Percentiles rank a stretch among this genome's conserved stretches.
These are phyloP conservation scores for Chlorociboria aeruginascens DNA, from an alignment of 495 filamentous ascomycete genomes.

Conservation along the genomic window DNA sequence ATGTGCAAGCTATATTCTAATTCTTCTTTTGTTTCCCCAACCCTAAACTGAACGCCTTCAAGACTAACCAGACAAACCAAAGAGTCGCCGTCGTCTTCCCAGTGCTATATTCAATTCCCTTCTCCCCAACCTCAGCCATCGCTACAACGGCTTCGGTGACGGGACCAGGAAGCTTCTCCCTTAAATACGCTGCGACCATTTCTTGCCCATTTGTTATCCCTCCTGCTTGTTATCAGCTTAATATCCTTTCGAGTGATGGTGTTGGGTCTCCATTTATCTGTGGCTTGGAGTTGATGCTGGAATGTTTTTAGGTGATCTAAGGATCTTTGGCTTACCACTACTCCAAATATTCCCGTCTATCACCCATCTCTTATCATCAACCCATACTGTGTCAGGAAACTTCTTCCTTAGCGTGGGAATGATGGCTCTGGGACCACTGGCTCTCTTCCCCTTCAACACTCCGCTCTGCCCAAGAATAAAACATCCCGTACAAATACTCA, in stretches of 20 bases:
- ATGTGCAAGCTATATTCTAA: too few relatives aligned
- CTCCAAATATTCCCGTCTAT: slow-evolving; percentile 51
- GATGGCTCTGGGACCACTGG: slow-evolving; percentile 39
- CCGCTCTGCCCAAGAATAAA: slow-evolving; percentile 37
- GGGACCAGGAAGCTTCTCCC: slow-evolving; percentile 32
- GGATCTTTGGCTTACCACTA: slow-evolving; percentile 32
- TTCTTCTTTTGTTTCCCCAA: slow-evolving; percentile 19
- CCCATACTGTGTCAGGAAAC: slow-evolving; percentile 33
- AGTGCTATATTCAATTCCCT: slow-evolving; percentile 30
- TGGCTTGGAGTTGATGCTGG: neutral
- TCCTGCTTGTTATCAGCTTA: slow-evolving; percentile 22
- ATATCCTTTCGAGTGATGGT: neutral
- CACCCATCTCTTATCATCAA: slow-evolving; percentile 35
- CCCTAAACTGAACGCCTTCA: slow-evolving; percentile 24
- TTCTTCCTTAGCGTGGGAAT: slow-evolving; percentile 29
- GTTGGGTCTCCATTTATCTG: neutral
- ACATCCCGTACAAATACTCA: slow-evolving; percentile 44
- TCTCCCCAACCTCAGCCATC: slow-evolving; percentile 38
- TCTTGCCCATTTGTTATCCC: slow-evolving; percentile 55
- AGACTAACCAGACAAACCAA: slow-evolving; percentile 25
- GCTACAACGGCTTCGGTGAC: slow-evolving; percentile 35
- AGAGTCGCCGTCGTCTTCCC: slow-evolving; percentile 21
- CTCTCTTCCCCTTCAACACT: slow-evolving; percentile 32
- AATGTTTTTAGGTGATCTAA: neutral
- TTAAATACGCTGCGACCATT: slow-evolving; percentile 42